Evolutionary conservation across 129 eudicot genomes (phyloP).

Genomic region (Saussurea involucrata): DNA sequence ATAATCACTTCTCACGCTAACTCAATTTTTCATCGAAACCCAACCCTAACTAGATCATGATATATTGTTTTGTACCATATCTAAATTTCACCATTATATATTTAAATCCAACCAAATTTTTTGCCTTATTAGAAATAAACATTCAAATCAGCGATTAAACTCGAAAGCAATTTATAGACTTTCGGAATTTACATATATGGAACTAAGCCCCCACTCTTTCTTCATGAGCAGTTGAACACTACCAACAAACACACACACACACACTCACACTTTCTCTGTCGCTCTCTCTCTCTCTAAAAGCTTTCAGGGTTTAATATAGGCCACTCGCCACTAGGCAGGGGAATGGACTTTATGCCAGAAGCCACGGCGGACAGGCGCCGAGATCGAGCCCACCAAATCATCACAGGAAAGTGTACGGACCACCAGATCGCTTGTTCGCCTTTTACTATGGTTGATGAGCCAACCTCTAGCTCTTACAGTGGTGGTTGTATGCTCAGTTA

Average conservation of each 20-base stretch:
- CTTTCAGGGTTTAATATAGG: neutral
- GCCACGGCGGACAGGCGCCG: conserved; percentile 5
- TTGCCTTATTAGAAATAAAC: no score
- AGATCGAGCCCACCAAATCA: conserved; percentile 29
- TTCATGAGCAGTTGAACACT: conserved; percentile 15
- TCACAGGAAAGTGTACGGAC: conserved; percentile 51
- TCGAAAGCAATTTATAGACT: neutral
- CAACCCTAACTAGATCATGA: no score
- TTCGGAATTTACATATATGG: conserved; percentile 11
- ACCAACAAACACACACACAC: conserved; percentile 7
- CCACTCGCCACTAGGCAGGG: conserved; percentile 1
- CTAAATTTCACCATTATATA: no score
- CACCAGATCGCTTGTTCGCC: conserved; percentile 36
- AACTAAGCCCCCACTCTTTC: conserved; percentile 19
- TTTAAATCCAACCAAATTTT: no score
- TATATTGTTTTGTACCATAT: no score
- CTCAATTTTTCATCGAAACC: no score
- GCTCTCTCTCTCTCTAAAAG: neutral
- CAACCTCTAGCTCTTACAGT: conserved; percentile 25
- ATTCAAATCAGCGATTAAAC: neutral
- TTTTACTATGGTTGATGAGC: neutral
- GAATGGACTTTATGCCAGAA: conserved; percentile 42
- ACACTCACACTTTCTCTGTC: neutral
- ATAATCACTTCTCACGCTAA: no score
- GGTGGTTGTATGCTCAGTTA: conserved; percentile 1